Evolutionary conservation across 2,329 filamentous ascomycete species (phyloP), one percentile per base, ranked within the genome.

Genomic region (Calonectria fujianensis): DNA sequence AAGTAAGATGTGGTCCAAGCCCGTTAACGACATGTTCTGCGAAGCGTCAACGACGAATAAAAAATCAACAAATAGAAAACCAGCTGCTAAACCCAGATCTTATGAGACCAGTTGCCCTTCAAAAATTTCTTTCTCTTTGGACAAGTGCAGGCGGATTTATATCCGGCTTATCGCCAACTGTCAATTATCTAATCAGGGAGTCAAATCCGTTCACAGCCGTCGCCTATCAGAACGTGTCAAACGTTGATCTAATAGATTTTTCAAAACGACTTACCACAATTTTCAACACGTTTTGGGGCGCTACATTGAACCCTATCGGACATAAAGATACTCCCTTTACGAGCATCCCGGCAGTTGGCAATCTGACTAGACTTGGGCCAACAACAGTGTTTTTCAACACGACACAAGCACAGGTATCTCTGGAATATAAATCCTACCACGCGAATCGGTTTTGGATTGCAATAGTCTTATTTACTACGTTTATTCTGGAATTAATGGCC

Each of bases 271-370:
- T 68, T 10, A 57, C 65, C 2, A 68, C 65, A 18, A 18, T 27
- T 13, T 68, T 68, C 14, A 68, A 68, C 7, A 68, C 65, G 2
- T 68, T 68, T 41, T 57, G 65, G 65, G 20, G 41, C 9, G 65
- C 65, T 4, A 68, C 65, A 6, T 24, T 68, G 9, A 32, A 54
- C 20, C 50, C 65, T n/a, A 20, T 41, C 18, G 9, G 9, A 6
- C 50, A 39, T 16, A 68, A 32, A 2, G 18, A 41, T 14, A 50
- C 29, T 57, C 20, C 32, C 3, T 54, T 54, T 9, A 20, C 50
- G 10, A 35, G 32, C 7, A 35, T 35, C 32, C 32, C 32, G 9
- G 32, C 9, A 11, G 10, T 35, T 35, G 32, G 32, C 32, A 35
- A 7, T 35, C 32, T 35, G 32, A 10, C 32, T 35, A 35, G 32